Evolutionary conservation across 305 asterid species (phyloP).

Genomic region (Fraxinus sp.): DNA sequence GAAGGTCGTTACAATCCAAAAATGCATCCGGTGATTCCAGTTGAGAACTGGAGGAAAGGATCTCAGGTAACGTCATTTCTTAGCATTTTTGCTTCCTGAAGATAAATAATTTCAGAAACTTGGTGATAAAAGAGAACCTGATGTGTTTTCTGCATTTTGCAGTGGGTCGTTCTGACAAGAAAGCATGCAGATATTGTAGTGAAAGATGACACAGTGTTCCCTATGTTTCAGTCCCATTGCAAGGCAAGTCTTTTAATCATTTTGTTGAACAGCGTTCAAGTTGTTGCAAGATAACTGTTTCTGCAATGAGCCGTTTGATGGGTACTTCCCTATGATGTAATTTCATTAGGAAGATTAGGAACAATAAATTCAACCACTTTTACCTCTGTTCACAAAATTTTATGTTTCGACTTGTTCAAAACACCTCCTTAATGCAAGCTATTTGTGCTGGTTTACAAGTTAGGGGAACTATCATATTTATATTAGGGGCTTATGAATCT

Average conservation of each 20-base stretch:
- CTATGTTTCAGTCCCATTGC: conserved; percentile 83
- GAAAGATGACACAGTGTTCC: conserved; percentile 72
- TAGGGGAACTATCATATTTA: background rate
- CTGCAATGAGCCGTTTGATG: background rate
- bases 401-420: background rate
- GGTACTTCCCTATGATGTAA: background rate
- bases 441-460: conserved; percentile 9
- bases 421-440: conserved; percentile 4
- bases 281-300: conserved; percentile 1
- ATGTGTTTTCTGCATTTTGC: conserved; percentile 34
- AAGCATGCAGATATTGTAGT: conserved; percentile 80
- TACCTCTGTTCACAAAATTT: background rate
- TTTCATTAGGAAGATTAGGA: background rate
- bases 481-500: conserved; percentile 4
- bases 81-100: conserved; percentile 22
- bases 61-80: conserved; percentile 66
- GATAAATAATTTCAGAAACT: background rate
- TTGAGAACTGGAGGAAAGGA: conserved; percentile 89
- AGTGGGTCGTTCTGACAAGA: conserved; percentile 95
- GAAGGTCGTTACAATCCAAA: conserved; percentile 90
- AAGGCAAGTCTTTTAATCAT: conserved; percentile 53
- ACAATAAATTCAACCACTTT: background rate
- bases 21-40: conserved; percentile 83
- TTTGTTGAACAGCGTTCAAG: conserved; percentile 7
- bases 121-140: background rate